These are phyloP conservation scores for Penicillium coffeae DNA, from an alignment of 495 filamentous ascomycete genomes.

Conservation along the genomic window DNA sequence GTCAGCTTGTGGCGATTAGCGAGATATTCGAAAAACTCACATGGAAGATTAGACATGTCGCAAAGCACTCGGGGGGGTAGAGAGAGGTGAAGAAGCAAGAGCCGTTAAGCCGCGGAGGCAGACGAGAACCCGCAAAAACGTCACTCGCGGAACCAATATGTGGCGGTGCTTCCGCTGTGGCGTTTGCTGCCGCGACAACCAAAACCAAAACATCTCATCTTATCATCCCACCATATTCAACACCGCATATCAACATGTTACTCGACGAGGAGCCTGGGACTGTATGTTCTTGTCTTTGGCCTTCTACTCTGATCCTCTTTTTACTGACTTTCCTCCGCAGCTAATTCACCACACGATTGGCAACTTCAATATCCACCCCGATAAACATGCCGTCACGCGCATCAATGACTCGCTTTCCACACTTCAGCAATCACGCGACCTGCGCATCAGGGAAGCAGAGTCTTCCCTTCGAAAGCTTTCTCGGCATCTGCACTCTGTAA, in stretches of 20 bases:
- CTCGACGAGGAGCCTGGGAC: constrained; percentile 93
- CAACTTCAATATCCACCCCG: constrained; percentile 91
- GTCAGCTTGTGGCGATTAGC: constrained; percentile 15
- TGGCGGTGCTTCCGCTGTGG: constrained; percentile 44
- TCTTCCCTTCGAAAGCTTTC: constrained; percentile 67
- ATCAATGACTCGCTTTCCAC: constrained; percentile 78
- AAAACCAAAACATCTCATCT: constrained; percentile 25
- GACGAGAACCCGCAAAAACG: constrained; percentile 14
- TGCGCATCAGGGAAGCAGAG: constrained; percentile 70
- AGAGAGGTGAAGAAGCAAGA: constrained; percentile 2
- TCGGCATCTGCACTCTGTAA: constrained; percentile 64
- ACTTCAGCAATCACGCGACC: constrained; percentile 71
- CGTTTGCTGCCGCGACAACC: constrained; percentile 50
- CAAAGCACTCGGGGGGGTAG: neutral
- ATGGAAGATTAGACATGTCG: constrained; percentile 66
- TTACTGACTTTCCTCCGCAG: constrained; percentile 40
- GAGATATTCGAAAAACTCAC: constrained; percentile 45
- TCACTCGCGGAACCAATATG: constrained; percentile 36
- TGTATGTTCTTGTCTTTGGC: constrained; percentile 44
- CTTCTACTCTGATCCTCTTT: neutral
- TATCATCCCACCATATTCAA: constrained; percentile 1
- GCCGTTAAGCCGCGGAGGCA: neutral
- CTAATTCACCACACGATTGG: constrained; percentile 85
- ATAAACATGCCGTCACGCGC: constrained; percentile 80
- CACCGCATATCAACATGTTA: constrained; percentile 67